phyloP scores from a whole-genome alignment of 2,329 filamentous ascomycete genomes.

The Rutstroemia sydowiana region DNA sequence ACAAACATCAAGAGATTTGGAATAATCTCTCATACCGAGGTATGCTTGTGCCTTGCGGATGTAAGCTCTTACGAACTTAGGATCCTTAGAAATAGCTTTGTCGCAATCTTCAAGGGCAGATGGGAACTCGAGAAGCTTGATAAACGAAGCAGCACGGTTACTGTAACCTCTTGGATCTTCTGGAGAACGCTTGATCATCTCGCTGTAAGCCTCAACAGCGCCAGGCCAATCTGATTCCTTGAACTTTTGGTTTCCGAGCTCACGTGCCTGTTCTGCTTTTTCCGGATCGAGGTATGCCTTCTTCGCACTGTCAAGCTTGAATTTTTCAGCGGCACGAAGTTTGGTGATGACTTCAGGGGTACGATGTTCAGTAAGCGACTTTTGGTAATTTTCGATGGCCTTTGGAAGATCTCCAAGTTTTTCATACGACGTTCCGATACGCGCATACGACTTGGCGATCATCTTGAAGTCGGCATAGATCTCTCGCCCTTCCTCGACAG shows the following conservation, averaged over 20 bases:
- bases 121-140: slow-evolving; percentile 95
- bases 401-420: slow-evolving; percentile 72
- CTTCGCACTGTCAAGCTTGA: slow-evolving; percentile 68
- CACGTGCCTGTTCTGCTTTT: slow-evolving; percentile 91
- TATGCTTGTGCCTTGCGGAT: slow-evolving; percentile 93
- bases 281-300: slow-evolving; percentile 79
- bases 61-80: slow-evolving; percentile 90
- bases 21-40: slow-evolving; percentile 98
- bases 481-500: slow-evolving; percentile 81
- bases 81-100: slow-evolving; percentile 80
- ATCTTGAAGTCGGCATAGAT: slow-evolving; percentile 96
- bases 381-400: slow-evolving; percentile 86
- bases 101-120: slow-evolving; percentile 90
- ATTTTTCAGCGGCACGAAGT: slow-evolving; percentile 83
- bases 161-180: slow-evolving; percentile 91
- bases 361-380: slow-evolving; percentile 91
- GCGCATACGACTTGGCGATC: slow-evolving; percentile 95
- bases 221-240: slow-evolving; percentile 94
- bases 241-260: slow-evolving; percentile 93
- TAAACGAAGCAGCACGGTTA: slow-evolving; percentile 92
- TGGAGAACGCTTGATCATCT: slow-evolving; percentile 95
- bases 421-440: slow-evolving; percentile 91
- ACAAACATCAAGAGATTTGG: slow-evolving; percentile 85
- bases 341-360: slow-evolving; percentile 91
- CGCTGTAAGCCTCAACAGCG: slow-evolving; percentile 85